A percentile compares a stretch with the other conserved stretches of the same genome.
Evolutionary conservation across 192 early-diverging fungal genomes (phyloP).

Genomic region (Entomortierella chlamydospora): DNA sequence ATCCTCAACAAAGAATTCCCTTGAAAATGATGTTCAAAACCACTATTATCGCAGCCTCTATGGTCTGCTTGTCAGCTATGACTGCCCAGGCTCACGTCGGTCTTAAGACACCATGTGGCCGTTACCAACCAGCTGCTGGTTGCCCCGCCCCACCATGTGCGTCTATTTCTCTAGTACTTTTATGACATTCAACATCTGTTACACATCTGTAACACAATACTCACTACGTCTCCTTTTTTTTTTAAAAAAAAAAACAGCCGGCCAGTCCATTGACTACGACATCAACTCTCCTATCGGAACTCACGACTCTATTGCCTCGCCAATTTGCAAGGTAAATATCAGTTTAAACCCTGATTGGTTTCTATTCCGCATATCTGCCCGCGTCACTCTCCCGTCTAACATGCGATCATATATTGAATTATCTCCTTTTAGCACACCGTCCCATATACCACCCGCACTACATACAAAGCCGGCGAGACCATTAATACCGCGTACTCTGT

Average conservation of each 20-base stretch:
- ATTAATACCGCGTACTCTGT: constrained; percentile 63
- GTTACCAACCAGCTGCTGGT: constrained; percentile 44
- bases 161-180: background rate
- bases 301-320: constrained; percentile 5
- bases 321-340: constrained; percentile 56
- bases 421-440: constrained; percentile 20
- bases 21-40: constrained; percentile 12
- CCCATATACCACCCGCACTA: constrained; percentile 48
- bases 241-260: constrained; percentile 21
- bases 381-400: background rate
- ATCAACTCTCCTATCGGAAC: constrained; percentile 58
- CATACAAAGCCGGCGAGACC: constrained; percentile 61
- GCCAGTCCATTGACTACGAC: constrained; percentile 55
- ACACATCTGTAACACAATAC: too few relatives aligned
- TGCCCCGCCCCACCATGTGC: constrained; percentile 50
- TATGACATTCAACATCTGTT: background rate
- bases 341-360: background rate
- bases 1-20: background rate
- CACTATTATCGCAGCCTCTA: background rate
- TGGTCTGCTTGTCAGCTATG: constrained; percentile 3
- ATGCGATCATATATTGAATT: too few relatives aligned
- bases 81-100: constrained; percentile 21
- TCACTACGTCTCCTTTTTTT: background rate
- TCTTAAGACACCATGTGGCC: constrained; percentile 57
- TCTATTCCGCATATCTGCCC: too few relatives aligned